Base-by-base conservation (phyloP, 2,329 filamentous ascomycete species). In the Fusarium virguliforme region DNA sequence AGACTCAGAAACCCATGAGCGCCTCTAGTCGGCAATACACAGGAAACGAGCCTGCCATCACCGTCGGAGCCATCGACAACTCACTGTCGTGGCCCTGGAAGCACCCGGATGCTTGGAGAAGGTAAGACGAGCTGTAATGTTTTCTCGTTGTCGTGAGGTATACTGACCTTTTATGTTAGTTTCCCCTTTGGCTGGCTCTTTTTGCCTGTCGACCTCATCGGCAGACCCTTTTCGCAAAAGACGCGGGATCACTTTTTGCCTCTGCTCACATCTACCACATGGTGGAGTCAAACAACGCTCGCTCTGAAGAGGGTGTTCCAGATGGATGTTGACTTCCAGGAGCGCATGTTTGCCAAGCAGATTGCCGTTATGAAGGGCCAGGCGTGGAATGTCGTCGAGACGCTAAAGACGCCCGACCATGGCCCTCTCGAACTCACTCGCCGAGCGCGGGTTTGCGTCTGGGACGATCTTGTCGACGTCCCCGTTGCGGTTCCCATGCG, bases 161-260 rank as follows among this genome's bases (percentile, higher is more conserved):
- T 53, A 22, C 53, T 67, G 62, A 67, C 51, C 13, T 6, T 1
- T 1, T 34, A 41, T 34, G n/a, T n/a, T 60, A 96, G 94, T 82
- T 99, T 98, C 80, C 96, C 96, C 0, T 99, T 99, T 79, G 96
- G 96, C 38, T 99, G 96, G 96, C 90, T 99, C 1, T 99, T 99
- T 83, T 85, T 99, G 5, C 96, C 96, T 0, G 96, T 99, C 6
- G 97, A 96, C 62, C 88, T 99, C 30, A 99, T 99, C 71, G 96
- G 96, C 12, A 91, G 97, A 63, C 96, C 96, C 1, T 99, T 99
- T 77, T 98, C 96, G 8, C 92, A 97, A 79, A 94, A 92, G 77
- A 98, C 96, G 1, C 88, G 95, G 68, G 92, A 96, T 71, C 96
- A 99, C 81, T 99, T 99, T 82, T 86, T 99, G n/a, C 95, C 96